These are phyloP conservation scores for Penicillium sp. DNA, from an alignment of 2,329 filamentous ascomycete genomes.

Conservation along the genomic window DNA sequence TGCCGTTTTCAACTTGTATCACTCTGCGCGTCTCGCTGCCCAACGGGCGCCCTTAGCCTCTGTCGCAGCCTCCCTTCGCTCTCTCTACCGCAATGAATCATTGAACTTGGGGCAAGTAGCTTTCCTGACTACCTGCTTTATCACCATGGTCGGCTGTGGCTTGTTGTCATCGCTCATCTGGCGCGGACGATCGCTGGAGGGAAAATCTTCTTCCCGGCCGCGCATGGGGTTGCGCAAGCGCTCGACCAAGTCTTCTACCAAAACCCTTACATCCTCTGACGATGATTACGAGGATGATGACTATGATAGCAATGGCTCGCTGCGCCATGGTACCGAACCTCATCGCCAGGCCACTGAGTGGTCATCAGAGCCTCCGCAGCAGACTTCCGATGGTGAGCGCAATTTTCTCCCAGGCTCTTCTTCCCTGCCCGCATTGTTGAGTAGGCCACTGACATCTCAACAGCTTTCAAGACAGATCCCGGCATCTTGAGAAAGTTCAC, in stretches of 20 bases:
- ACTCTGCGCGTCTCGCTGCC: conserved; percentile 22
- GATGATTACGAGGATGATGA: conserved; percentile 42
- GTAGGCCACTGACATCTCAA: conserved; percentile 10
- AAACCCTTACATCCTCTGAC: conserved; percentile 37
- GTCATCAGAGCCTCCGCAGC: conserved; percentile 28
- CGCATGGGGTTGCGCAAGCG: conserved; percentile 18
- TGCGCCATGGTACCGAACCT: conserved; percentile 30
- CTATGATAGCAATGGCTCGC: conserved; percentile 36
- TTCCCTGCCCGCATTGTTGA: neutral
- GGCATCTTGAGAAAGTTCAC: conserved; percentile 78
- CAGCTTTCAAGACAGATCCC: conserved; percentile 63
- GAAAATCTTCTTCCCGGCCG: conserved; percentile 5
- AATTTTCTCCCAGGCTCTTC: neutral
- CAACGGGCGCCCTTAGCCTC: conserved; percentile 21
- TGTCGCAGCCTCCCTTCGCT: conserved; percentile 21
- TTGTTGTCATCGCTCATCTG: conserved; percentile 33
- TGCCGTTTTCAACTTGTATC: conserved; percentile 22
- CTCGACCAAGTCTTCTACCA: conserved; percentile 28
- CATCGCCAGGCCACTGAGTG: conserved; percentile 22
- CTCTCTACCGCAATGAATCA: conserved; percentile 29
- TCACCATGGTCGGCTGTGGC: conserved; percentile 42
- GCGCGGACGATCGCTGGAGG: conserved; percentile 21
- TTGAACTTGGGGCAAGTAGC: conserved; percentile 34
- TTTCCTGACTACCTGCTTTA: conserved; percentile 34
- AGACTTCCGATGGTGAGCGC: conserved; percentile 33